Evolutionary conservation across 139 green algal genomes (phyloP).

Genomic region (Ettlia oleoabundans): DNA sequence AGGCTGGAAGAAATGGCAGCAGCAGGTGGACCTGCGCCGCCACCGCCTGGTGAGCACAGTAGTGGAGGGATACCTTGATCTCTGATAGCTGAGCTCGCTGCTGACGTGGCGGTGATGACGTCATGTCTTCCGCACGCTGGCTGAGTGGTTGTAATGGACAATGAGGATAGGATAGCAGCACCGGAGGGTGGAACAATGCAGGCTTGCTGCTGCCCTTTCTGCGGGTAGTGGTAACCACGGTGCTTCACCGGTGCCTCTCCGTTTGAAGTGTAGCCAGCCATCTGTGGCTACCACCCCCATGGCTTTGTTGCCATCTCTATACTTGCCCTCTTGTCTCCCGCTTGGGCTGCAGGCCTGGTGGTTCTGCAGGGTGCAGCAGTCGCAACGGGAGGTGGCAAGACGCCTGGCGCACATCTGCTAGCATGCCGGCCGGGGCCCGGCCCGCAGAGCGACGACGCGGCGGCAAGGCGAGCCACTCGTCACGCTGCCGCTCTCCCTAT

Average conservation of each 20-base stretch:
- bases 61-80: no score
- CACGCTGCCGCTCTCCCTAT: not conserved
- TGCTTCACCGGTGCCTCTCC: no score
- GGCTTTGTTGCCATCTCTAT: no score
- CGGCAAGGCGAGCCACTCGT: slow-evolving; percentile 1
- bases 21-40: slow-evolving; percentile 52
- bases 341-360: not conserved
- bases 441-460: slow-evolving; percentile 2
- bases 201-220: no score
- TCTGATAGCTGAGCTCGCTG: not conserved
- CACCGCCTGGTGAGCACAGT: slow-evolving; percentile 33
- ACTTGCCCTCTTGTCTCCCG: not conserved
- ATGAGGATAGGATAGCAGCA: no score
- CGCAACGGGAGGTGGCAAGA: not conserved
- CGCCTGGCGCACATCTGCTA: not conserved
- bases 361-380: not conserved
- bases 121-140: no score
- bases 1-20: slow-evolving; percentile 58
- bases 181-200: no score
- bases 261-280: no score
- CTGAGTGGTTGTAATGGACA: no score
- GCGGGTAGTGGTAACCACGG: no score
- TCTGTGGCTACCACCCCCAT: not conserved
- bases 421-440: not conserved
- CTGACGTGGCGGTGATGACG: no score